phyloP scores from a whole-genome alignment of 1,139 yeast species.

The Yamadazyma pseudoaaseri region DNA sequence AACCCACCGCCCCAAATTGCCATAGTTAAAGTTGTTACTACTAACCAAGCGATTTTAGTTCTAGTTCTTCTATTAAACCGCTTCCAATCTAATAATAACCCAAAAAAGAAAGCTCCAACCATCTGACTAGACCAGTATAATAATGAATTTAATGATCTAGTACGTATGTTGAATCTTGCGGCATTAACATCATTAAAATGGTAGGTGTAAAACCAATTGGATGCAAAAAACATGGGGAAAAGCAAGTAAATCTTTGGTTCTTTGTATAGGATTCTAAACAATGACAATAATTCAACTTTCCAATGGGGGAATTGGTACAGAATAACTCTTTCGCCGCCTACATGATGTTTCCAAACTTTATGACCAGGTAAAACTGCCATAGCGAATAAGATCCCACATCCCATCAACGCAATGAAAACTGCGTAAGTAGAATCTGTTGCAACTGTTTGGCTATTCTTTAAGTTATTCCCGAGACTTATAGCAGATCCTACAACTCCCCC shows the following conservation, averaged over 20 bases:
- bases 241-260: slow-evolving; percentile 49
- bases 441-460: slow-evolving; percentile 32
- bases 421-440: slow-evolving; percentile 57
- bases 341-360: slow-evolving; percentile 50
- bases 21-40: slow-evolving; percentile 41
- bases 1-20: slow-evolving; percentile 66
- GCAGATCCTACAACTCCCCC: slow-evolving; percentile 62
- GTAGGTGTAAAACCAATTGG: slow-evolving; percentile 67
- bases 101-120: slow-evolving; percentile 53
- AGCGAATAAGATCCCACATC: slow-evolving; percentile 40
- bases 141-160: slow-evolving; percentile 59
- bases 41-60: slow-evolving; percentile 46
- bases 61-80: slow-evolving; percentile 41
- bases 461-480: slow-evolving; percentile 53
- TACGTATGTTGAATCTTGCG: slow-evolving; percentile 55
- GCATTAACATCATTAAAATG: slow-evolving; percentile 60
- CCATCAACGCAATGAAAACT: slow-evolving; percentile 58
- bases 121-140: slow-evolving; percentile 63
- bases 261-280: slow-evolving; percentile 35
- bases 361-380: slow-evolving; percentile 47
- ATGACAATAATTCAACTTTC: slow-evolving; percentile 44
- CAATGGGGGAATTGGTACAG: slow-evolving; percentile 45
- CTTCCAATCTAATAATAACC: slow-evolving; percentile 46
- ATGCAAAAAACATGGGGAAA: slow-evolving; percentile 62
- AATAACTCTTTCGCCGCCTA: slow-evolving; percentile 45